phyloP scores from a whole-genome alignment of 129 eudicot genomes.

The Flaveria robusta region DNA sequence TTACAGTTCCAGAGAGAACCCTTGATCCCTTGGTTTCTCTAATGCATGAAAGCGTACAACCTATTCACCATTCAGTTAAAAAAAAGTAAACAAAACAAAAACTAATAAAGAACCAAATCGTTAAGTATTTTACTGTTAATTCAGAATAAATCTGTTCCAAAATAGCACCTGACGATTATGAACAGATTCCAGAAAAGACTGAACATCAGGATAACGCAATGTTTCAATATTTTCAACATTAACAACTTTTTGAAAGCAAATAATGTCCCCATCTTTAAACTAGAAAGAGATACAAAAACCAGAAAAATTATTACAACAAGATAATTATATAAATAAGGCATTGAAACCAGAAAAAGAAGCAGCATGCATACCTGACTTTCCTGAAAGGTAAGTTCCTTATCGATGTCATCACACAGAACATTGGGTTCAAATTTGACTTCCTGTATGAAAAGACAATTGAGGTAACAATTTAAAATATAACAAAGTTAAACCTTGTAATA shows the following conservation, averaged over 20 bases:
- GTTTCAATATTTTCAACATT: constrained; percentile 40
- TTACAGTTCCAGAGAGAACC: constrained; percentile 65
- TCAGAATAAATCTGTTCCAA: neutral
- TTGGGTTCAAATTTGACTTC: constrained; percentile 75
- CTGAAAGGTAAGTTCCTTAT: constrained; percentile 57
- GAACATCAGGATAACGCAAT: constrained; percentile 67
- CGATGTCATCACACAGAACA: constrained; percentile 74
- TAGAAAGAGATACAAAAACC: constrained; percentile 26
- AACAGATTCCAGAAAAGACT: constrained; percentile 69
- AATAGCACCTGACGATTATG: constrained; percentile 73
- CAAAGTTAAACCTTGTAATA: too few relatives aligned
- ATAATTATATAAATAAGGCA: neutral
- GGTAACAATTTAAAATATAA: neutral
- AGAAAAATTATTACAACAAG: neutral
- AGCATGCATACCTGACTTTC: constrained; percentile 54
- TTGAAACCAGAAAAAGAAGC: neutral
- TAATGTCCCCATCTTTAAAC: constrained; percentile 94
- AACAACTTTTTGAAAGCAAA: constrained; percentile 73
- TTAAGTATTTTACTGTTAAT: neutral
- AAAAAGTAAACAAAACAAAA: neutral
- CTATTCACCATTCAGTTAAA: constrained; percentile 27
- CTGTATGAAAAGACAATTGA: constrained; percentile 33
- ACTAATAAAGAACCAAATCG: neutral
- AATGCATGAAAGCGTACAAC: constrained; percentile 63
- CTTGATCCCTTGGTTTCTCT: constrained; percentile 75